These are phyloP conservation scores for Fistulinella cinereoalba DNA, from an alignment of 1,284 basidiomycete species.

Conservation along the genomic window DNA sequence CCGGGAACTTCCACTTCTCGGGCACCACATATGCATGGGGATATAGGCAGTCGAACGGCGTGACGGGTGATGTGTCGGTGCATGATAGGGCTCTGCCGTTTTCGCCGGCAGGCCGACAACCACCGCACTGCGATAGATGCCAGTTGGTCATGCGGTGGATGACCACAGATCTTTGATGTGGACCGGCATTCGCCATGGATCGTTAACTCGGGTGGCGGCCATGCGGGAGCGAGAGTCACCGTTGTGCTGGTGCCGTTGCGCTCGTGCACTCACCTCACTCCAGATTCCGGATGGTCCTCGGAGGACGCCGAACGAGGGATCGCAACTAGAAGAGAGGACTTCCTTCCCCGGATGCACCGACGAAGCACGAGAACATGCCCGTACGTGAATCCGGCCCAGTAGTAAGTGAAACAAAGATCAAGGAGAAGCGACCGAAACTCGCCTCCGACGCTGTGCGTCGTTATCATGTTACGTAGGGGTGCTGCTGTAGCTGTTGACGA, in stretches of 20 bases:
- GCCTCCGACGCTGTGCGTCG: background rate
- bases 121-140: too few species aligned
- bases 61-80: conserved; percentile 3
- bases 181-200: background rate
- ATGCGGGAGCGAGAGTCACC: background rate
- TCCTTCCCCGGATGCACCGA: conserved; percentile 40
- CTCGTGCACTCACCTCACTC: background rate
- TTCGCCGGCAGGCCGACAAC: background rate
- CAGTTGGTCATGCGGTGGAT: too few species aligned
- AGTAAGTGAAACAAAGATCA: background rate
- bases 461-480: background rate
- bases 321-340: conserved; percentile 52
- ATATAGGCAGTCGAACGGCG: conserved; percentile 1
- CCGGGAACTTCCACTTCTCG: too few species aligned
- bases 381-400: background rate
- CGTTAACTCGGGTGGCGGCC: background rate
- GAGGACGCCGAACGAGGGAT: conserved; percentile 56
- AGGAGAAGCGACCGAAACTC: background rate
- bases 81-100: background rate
- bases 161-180: conserved; percentile 49
- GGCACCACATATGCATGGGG: too few species aligned
- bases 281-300: conserved; percentile 39
- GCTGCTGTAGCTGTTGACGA: conserved; percentile 4
- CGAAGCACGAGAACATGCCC: conserved; percentile 6
- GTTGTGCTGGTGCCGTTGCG: too few species aligned